phyloP scores from a whole-genome alignment of 78 protist genomes.

The Dictyostelium brefeldianum region DNA sequence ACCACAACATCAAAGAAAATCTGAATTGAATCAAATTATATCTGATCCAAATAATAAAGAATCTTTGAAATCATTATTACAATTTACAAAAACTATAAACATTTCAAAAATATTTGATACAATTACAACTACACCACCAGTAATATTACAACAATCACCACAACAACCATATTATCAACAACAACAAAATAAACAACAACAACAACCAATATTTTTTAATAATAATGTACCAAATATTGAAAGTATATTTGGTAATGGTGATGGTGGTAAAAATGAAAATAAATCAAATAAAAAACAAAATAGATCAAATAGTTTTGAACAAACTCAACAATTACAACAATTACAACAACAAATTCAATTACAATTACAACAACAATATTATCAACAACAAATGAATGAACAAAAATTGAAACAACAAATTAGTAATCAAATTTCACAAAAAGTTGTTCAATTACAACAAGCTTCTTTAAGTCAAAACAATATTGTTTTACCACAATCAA shows the following conservation, averaged over 20 bases:
- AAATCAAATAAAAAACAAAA: background rate
- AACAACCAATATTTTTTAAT: background rate
- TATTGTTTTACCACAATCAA: background rate
- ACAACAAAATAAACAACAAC: background rate
- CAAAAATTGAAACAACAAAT: background rate
- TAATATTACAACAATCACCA: background rate
- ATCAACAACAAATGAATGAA: constrained; percentile 29
- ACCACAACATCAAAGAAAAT: background rate
- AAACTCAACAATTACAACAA: background rate
- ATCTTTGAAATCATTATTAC: constrained; percentile 13
- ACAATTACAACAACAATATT: constrained; percentile 17
- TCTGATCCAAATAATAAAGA: background rate
- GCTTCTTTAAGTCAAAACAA: background rate
- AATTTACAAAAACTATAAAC: constrained; percentile 15
- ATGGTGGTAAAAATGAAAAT: no score
- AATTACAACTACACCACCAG: background rate
- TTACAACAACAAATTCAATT: background rate
- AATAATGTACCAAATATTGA: background rate
- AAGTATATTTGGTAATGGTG: no score
- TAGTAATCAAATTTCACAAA: background rate
- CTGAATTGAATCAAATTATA: background rate
- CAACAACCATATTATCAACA: background rate
- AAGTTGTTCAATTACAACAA: background rate
- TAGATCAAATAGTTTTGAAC: background rate
- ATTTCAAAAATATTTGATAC: background rate